Conservation (phyloP, 352 stramenopile genomes). For the Blastocystis sp. region DNA sequence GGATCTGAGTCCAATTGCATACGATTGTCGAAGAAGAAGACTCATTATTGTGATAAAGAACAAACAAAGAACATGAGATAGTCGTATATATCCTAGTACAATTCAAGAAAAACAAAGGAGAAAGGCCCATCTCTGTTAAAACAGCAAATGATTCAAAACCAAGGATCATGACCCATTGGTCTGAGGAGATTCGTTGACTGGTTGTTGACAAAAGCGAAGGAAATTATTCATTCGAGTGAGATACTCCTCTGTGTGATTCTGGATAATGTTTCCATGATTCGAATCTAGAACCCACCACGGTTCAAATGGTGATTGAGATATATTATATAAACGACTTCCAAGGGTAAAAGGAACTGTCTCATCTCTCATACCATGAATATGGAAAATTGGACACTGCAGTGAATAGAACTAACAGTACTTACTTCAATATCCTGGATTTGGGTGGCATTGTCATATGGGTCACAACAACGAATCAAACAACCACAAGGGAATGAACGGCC, state of each 20-base stretch:
- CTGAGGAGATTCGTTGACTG: background rate
- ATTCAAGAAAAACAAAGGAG: too few species aligned
- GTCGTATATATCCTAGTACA: too few species aligned
- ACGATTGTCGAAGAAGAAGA: background rate
- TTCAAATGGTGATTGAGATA: conserved; percentile 31
- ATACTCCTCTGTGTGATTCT: conserved; percentile 12
- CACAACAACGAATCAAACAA: conserved; percentile 1
- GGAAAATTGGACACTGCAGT: conserved; percentile 38
- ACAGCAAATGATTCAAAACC: too few species aligned
- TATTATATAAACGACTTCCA: conserved; percentile 13
- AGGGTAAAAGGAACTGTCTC: conserved; percentile 25
- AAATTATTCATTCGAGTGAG: background rate
- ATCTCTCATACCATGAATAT: conserved; percentile 43
- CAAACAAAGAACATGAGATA: background rate
- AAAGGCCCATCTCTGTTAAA: too few species aligned
- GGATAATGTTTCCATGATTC: conserved; percentile 19
- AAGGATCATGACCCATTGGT: background rate
- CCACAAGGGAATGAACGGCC: conserved; percentile 35
- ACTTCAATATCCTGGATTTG: conserved; percentile 14
- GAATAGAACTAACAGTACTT: background rate
- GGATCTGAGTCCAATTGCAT: too few species aligned
- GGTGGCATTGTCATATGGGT: conserved; percentile 46
- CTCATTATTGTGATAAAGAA: background rate
- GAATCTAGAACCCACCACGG: conserved; percentile 32
- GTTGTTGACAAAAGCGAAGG: conserved; percentile 15